Base-by-base conservation (phyloP, 2,329 filamentous ascomycete genomes). In the Penicillium palitans region DNA sequence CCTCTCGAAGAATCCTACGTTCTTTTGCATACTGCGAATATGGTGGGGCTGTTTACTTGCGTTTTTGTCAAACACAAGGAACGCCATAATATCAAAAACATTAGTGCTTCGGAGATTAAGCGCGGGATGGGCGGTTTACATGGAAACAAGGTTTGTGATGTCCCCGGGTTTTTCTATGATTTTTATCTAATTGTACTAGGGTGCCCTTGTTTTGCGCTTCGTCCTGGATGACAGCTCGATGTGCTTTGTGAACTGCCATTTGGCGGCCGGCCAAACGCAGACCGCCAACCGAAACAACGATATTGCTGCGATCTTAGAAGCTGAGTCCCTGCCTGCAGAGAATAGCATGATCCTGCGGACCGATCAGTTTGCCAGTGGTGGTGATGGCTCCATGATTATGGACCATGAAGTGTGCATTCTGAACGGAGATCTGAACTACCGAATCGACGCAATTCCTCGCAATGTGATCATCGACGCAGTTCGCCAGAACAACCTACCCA, bases 401-500 rank as follows among this genome's bases (percentile, higher is more conserved):
- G 95, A 99, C 70, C 95, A 99, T 71, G 95, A 99, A 76, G 89
- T 99, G n/a, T 97, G 93, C 74, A 87, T 99, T 48, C 78, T 98
- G 42, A 98, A 98, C 68, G 95, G 95, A 29, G 95, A 99, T 73
- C 83, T 99, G 50, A 99, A 99, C 76, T 99, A 99, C 75, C 92
- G 95, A 61, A 98, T 99, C 69, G 95, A 99, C 74, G 92, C 93
- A 25, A 97, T 98, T 86, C 91, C 91, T 19, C 90, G 95, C 50
- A 91, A 98, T 69, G 92, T 90, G 0, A 93, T 99, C 3, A 89
- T 98, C 55, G 88, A 88, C 59, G 92, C 91, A 1, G 86, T 98
- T 51, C 88, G 90, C 62, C 83, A 88, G 42, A 88, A 89, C 61
- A 96, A 98, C 65, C 81, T 98, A 3, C 70, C 81, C 29, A 96